Conservation (phyloP, 1,284 basidiomycete species). For the Rhodotorula sp. region DNA sequence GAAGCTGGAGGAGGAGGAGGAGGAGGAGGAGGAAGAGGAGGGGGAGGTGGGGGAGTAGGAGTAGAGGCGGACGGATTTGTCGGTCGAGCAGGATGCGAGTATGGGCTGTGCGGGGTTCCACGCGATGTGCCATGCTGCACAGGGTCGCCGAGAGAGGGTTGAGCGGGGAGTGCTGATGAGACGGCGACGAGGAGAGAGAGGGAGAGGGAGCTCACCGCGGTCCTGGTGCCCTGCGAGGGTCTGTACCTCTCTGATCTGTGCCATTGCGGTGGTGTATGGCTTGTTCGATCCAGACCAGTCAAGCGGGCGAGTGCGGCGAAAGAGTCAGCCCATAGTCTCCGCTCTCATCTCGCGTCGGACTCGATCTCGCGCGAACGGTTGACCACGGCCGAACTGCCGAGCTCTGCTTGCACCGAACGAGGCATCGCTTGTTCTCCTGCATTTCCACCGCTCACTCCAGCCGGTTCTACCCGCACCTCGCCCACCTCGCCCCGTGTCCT, state of each 20-base stretch:
- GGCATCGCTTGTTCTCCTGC: no score
- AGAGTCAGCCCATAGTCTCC: no score
- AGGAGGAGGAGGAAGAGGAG: no score
- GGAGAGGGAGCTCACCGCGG: constrained; percentile 54
- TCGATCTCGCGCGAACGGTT: no score
- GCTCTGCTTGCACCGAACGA: no score
- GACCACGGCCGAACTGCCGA: no score
- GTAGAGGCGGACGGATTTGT: constrained; percentile 87
- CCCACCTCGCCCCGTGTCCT: background rate
- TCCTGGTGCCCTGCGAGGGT: constrained; percentile 70
- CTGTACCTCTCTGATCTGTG: constrained; percentile 30
- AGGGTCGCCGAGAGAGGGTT: background rate
- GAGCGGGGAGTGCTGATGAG: constrained; percentile 37
- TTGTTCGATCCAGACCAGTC: background rate
- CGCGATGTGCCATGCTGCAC: constrained; percentile 71
- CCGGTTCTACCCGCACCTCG: no score
- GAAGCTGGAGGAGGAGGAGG: constrained; percentile 38
- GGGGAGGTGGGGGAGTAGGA: constrained; percentile 60
- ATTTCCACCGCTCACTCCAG: background rate
- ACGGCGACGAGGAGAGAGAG: background rate
- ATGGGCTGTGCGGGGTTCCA: constrained; percentile 86
- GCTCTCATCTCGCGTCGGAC: no score
- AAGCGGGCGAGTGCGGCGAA: no score
- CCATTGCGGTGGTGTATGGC: constrained; percentile 5
- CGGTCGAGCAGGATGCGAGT: constrained; percentile 89